Percentiles rank a stretch among this genome's conserved stretches.
These are phyloP conservation scores for Tieghemiomyces parasiticus DNA, from an alignment of 192 early-diverging fungal genomes.

Conservation along the genomic window DNA sequence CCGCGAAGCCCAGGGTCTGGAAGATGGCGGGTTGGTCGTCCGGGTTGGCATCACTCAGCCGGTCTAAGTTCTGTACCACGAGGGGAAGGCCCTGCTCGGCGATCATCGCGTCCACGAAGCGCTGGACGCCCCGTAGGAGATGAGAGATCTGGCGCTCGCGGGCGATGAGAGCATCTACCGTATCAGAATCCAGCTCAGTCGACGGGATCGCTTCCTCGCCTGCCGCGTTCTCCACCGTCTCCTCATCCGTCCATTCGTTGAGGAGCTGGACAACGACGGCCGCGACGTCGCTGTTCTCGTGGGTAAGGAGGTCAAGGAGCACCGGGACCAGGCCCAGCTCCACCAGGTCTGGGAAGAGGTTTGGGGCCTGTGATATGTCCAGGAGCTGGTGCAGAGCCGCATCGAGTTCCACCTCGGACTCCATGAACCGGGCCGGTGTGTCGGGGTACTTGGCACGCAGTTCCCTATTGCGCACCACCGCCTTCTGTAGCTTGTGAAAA, in stretches of 20 bases:
- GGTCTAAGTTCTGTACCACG: slow-evolving; percentile 60
- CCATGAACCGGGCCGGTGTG: slow-evolving; percentile 53
- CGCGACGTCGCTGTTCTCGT: slow-evolving; percentile 91
- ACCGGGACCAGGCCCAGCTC: slow-evolving; percentile 45
- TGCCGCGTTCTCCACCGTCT: slow-evolving; percentile 39
- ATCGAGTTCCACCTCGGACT: slow-evolving; percentile 90
- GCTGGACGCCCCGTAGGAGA: slow-evolving; percentile 29
- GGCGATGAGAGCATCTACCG: background rate
- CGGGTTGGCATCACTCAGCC: slow-evolving; percentile 58
- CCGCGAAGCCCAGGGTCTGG: slow-evolving; percentile 67
- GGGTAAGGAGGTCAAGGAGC: slow-evolving; percentile 61
- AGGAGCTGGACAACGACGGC: slow-evolving; percentile 70
- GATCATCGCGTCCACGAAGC: slow-evolving; percentile 51
- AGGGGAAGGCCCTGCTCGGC: slow-evolving; percentile 54
- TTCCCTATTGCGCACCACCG: slow-evolving; percentile 76
- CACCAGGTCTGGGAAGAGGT: slow-evolving; percentile 59
- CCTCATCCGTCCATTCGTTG: slow-evolving; percentile 88
- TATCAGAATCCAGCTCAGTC: background rate
- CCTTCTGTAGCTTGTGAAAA: slow-evolving; percentile 70
- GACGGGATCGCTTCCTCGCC: background rate
- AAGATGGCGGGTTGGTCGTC: slow-evolving; percentile 80
- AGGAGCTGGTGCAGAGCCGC: slow-evolving; percentile 71
- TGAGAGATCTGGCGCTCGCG: background rate
- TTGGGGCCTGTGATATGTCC: slow-evolving; percentile 61
- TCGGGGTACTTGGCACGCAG: slow-evolving; percentile 65